Base-by-base conservation (phyloP, 805 yeast genomes). In the Yarrowia alimentaria region DNA sequence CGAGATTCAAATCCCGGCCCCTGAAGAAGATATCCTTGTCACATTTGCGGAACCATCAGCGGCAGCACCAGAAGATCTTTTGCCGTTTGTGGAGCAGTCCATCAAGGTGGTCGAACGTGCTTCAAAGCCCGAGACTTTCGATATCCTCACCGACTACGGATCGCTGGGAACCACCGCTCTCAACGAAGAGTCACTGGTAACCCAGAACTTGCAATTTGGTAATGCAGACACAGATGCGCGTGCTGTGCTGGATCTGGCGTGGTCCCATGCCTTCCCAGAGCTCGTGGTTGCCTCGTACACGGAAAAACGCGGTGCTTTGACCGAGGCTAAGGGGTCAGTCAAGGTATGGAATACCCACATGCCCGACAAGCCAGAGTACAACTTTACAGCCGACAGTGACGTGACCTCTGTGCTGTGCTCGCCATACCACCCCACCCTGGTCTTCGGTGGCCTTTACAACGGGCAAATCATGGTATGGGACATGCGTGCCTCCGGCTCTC, bases 381-480 rank as follows among this genome's bases (percentile, higher is more conserved):
- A 68, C 37, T 63, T 79, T 16, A 64, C 65, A 18, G 67, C 75
- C 34, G 64, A 71, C n/a, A 65, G 77, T 13, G 65, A 68, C 6
- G 50, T 43, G 22, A 43, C 50, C 7, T 32, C 51, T 21, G 68
- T 78, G 11, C 55, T 68, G n/a, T 38, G 56, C 2, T 77, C 78
- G 20, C 66, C 66, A 10, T 59, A 61, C 19, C 64, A 67, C 34
- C 63, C 72, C 4, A 62, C 65, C 21, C 63, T 69, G 21, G 60
- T 75, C 7, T 66, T 72, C 34, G 83, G 76, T 3, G 76, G 80
- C 0, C 65, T 74, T 24, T 63, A 64, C 26, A 73, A 73, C 58
- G 83, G 83, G 2, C 73, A 69, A 48, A 53, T 79, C 0, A 67
- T 70, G 11, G 62, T 74, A n/a, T 78, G 82, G 82, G 81, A 78